Conservation (phyloP, 495 filamentous ascomycete species). For the Talaromyces thailandensis region DNA sequence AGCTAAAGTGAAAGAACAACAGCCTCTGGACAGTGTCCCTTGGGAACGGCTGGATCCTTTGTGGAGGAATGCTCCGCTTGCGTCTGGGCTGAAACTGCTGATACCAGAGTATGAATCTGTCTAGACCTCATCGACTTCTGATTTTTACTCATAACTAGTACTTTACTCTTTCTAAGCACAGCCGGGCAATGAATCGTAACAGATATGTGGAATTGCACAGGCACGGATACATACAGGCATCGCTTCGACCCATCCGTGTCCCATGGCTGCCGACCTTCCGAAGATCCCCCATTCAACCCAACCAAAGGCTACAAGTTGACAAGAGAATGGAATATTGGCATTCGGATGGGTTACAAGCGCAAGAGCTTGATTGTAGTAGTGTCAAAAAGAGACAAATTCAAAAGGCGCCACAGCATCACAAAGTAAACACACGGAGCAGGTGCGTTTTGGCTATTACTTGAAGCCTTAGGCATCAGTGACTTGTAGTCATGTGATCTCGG, state of each 20-base stretch:
- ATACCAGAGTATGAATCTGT: neutral
- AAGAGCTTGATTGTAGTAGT: neutral
- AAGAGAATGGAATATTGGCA: neutral
- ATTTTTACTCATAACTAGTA: neutral
- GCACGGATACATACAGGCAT: neutral
- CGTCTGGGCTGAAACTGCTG: neutral
- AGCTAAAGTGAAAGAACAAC: neutral
- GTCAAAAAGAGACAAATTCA: neutral
- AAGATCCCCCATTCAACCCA: neutral
- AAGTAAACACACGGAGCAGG: neutral
- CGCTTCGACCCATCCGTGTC: neutral
- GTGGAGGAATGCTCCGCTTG: neutral
- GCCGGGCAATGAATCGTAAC: neutral
- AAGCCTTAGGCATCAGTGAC: slow-evolving; percentile 4
- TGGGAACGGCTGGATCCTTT: neutral
- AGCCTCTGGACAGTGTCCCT: too few species aligned
- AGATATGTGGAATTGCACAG: neutral
- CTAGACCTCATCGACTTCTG: slow-evolving; percentile 8
- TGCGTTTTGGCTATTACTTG: neutral
- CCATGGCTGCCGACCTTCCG: neutral
- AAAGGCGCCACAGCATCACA: neutral
- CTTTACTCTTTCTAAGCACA: neutral
- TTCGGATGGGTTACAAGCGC: neutral
- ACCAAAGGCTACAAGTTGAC: neutral
- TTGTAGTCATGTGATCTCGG: slow-evolving; percentile 11